phyloP scores from a whole-genome alignment of 176 grass and related monocot genomes.

The Oropetium thomaeum region DNA sequence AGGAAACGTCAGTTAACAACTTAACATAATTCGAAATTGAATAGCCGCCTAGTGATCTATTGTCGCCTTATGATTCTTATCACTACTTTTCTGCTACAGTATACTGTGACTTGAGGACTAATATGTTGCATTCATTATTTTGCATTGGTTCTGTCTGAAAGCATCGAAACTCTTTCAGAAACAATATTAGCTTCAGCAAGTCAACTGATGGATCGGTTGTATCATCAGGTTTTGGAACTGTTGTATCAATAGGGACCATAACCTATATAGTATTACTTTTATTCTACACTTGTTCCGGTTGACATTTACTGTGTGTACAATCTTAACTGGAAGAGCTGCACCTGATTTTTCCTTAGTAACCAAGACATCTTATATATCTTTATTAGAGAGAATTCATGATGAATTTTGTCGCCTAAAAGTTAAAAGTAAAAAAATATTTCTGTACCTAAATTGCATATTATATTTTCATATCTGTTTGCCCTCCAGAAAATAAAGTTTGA shows the following conservation, averaged over 20 bases:
- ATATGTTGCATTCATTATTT: not conserved
- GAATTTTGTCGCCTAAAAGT: slow-evolving; percentile 29
- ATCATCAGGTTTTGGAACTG: slow-evolving; percentile 7
- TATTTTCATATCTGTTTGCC: slow-evolving; percentile 24
- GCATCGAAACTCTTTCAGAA: not conserved
- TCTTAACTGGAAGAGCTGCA: slow-evolving; percentile 31
- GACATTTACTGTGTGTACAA: not conserved
- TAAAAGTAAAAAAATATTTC: slow-evolving; percentile 1
- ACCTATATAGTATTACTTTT: slow-evolving; percentile 18
- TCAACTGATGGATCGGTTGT: slow-evolving; percentile 26
- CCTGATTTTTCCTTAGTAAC: not conserved
- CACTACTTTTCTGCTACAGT: not conserved
- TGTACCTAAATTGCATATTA: not conserved
- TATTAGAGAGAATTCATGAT: not conserved
- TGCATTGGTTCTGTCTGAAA: not conserved
- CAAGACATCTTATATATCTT: not conserved
- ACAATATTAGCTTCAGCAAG: slow-evolving; percentile 7
- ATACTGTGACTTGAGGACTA: not conserved
- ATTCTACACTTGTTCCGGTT: not conserved
- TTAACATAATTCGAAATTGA: not conserved
- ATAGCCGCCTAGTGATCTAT: not conserved
- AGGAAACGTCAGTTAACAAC: not conserved
- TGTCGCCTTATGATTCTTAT: not conserved
- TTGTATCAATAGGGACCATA: slow-evolving; percentile 31
- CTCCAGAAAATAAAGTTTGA: slow-evolving; percentile 28